These are phyloP conservation scores for Metschnikowia bowlesiae DNA, from an alignment of 805 yeast genomes.

Conservation along the genomic window DNA sequence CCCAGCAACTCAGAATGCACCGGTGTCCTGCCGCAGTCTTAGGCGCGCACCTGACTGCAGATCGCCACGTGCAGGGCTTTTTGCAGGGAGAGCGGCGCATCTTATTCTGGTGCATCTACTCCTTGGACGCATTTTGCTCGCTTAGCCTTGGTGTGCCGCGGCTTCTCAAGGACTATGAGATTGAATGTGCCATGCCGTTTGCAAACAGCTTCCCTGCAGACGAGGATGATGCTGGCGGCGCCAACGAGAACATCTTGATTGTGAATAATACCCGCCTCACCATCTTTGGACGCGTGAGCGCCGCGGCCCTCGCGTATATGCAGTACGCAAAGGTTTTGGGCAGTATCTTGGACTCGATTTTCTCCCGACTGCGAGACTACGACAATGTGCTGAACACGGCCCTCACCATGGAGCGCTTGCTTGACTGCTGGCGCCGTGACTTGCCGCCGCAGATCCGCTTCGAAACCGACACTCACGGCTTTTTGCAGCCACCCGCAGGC, in stretches of 20 bases:
- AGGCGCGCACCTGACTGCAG: conserved; percentile 41
- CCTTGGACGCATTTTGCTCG: conserved; percentile 70
- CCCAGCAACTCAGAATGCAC: conserved; percentile 79
- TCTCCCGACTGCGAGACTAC: conserved; percentile 48
- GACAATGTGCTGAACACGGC: conserved; percentile 26
- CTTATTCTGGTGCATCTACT: conserved; percentile 79
- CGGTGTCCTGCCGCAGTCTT: conserved; percentile 83
- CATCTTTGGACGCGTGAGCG: conserved; percentile 66
- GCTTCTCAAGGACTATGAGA: conserved; percentile 70
- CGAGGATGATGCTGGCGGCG: conserved; percentile 28
- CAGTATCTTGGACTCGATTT: conserved; percentile 63
- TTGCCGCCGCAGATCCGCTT: conserved; percentile 59
- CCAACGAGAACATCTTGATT: conserved; percentile 52
- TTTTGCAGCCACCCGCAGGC: conserved; percentile 28
- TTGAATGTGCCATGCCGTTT: conserved; percentile 83
- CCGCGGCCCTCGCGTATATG: conserved; percentile 59
- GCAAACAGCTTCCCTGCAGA: conserved; percentile 40
- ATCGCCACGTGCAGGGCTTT: conserved; percentile 46
- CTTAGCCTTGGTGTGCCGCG: conserved; percentile 80
- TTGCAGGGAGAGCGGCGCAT: conserved; percentile 83
- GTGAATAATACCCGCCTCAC: conserved; percentile 56
- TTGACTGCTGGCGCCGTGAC: conserved; percentile 76
- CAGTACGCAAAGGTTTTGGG: conserved; percentile 71
- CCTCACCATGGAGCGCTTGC: conserved; percentile 50
- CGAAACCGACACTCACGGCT: conserved; percentile 58